Conservation (phyloP, 768 basidiomycete species). For the Lentinula raphanica region DNA sequence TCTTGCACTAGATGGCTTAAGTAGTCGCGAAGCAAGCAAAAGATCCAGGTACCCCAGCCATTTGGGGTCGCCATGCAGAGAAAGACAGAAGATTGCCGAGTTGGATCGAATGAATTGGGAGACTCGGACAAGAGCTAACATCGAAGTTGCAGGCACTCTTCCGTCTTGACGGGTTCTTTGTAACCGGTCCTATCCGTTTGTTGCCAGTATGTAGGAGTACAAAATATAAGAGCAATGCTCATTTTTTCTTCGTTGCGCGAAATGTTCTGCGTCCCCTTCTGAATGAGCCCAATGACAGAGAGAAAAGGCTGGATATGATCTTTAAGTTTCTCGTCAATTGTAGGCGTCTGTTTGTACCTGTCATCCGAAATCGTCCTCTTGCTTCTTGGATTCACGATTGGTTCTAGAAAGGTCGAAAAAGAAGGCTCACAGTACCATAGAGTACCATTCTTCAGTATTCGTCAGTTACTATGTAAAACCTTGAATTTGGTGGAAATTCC, state of each 20-base stretch:
- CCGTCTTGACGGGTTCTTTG: background rate
- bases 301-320: too few relatives aligned
- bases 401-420: background rate
- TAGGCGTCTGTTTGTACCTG: background rate
- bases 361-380: background rate
- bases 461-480: too few relatives aligned
- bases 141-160: background rate
- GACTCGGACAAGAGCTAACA: background rate
- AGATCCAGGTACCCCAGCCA: background rate
- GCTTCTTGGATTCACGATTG: background rate
- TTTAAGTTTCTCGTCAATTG: too few relatives aligned
- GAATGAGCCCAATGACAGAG: background rate
- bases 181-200: background rate
- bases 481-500: too few relatives aligned
- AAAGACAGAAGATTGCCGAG: slow-evolving; percentile 6
- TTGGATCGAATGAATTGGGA: background rate
- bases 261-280: background rate
- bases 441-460: too few relatives aligned
- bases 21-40: background rate
- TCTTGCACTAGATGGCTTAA: background rate
- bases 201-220: background rate
- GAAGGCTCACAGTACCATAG: too few relatives aligned
- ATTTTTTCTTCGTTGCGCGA: background rate
- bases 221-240: too few relatives aligned
- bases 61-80: slow-evolving; percentile 1